Evolutionary conservation across 345 rosid species (phyloP).

Genomic region (Hirschfeldia incana): DNA sequence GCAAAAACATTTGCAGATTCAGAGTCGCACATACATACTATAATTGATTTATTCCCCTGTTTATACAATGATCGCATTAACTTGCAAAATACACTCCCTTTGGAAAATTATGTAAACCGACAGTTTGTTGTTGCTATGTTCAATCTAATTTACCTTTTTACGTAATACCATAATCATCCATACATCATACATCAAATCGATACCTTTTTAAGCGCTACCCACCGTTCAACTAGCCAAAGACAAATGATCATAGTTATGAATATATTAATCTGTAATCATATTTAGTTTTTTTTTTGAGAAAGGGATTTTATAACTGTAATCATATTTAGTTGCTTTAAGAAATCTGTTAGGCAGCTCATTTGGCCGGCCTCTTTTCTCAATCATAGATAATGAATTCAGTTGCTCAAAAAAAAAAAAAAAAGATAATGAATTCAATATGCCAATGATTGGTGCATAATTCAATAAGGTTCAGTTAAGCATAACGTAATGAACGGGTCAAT

Average conservation of each 20-base stretch:
- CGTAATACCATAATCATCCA: neutral
- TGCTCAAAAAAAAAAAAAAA: no score
- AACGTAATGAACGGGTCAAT: neutral
- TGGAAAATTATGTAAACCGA: neutral
- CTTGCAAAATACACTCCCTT: neutral
- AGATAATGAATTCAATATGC: neutral
- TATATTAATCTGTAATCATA: neutral
- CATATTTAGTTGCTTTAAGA: neutral
- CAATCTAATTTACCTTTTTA: neutral
- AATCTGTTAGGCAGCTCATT: neutral
- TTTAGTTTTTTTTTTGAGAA: neutral
- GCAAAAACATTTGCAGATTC: neutral
- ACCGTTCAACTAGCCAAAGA: neutral
- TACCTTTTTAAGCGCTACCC: neutral
- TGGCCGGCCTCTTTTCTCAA: neutral
- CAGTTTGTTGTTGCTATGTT: neutral
- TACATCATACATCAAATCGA: neutral
- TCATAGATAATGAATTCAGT: neutral
- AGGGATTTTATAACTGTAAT: no score
- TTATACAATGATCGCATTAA: neutral
- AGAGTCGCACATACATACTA: neutral
- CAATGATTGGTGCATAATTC: neutral
- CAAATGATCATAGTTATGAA: neutral
- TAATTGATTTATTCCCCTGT: neutral
- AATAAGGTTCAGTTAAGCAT: neutral